Evolutionary conservation across 2,329 filamentous ascomycete species (phyloP).

Genomic region (Penicillium sumatraense): DNA sequence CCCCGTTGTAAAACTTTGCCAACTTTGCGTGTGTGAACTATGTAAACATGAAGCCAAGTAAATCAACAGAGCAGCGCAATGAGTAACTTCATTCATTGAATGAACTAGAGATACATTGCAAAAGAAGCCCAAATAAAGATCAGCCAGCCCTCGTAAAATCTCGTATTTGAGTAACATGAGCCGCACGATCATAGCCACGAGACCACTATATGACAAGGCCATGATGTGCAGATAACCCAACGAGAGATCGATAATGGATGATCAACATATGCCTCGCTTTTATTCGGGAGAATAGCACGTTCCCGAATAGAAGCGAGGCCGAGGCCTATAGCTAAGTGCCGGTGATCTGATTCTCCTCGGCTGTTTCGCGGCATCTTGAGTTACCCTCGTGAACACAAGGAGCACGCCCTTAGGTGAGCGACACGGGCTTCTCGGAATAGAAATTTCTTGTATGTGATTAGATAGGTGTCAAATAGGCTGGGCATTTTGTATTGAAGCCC

Average conservation of each 20-base stretch:
- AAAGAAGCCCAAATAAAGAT: not conserved
- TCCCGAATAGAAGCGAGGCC: not conserved
- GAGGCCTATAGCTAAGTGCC: not conserved
- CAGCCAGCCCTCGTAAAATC: not conserved
- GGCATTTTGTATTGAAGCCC: no score
- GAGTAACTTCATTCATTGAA: no score
- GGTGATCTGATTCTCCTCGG: not conserved
- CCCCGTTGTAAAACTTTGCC: not conserved
- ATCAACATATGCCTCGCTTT: no score
- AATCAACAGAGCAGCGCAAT: no score
- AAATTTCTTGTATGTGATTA: not conserved
- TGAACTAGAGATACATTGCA: no score
- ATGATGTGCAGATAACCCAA: no score
- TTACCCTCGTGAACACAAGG: slow-evolving; percentile 16
- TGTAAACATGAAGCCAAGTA: no score
- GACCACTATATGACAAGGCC: slow-evolving; percentile 1
- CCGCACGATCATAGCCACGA: slow-evolving; percentile 1
- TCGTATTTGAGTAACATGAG: slow-evolving; percentile 15
- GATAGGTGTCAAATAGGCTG: not conserved
- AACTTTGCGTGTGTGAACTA: not conserved
- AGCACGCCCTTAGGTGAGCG: slow-evolving; percentile 4
- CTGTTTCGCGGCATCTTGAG: slow-evolving; percentile 22
- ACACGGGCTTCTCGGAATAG: not conserved
- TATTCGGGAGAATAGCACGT: no score
- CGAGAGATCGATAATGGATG: not conserved